Evolutionary conservation across 805 yeast species (phyloP).

Genomic region (Wickerhamiella sorbophila): DNA sequence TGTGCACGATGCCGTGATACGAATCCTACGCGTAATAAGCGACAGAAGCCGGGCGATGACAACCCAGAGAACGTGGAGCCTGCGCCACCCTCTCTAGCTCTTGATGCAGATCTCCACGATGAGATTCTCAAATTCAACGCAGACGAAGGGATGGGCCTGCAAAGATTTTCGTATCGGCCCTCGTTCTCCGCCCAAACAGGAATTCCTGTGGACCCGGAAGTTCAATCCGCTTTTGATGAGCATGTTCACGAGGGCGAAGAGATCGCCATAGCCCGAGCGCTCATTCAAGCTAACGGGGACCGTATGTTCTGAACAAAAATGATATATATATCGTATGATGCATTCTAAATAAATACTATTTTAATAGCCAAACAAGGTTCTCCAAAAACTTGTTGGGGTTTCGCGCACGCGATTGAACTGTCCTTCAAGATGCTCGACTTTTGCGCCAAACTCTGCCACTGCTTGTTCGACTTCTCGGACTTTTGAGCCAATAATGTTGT

Average conservation of each 20-base stretch:
- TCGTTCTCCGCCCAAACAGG: neutral
- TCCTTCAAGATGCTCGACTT: constrained; percentile 26
- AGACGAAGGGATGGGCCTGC: neutral
- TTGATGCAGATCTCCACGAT: neutral
- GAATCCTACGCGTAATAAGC: neutral
- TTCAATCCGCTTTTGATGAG: constrained; percentile 32
- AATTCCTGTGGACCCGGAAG: constrained; percentile 50
- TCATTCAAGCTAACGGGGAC: constrained; percentile 42
- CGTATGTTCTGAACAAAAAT: neutral
- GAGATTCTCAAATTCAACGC: constrained; percentile 1
- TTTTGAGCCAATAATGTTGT: constrained; percentile 42
- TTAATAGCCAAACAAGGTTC: neutral
- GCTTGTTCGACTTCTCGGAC: constrained; percentile 56
- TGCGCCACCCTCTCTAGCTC: neutral
- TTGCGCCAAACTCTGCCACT: constrained; percentile 31
- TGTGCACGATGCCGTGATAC: constrained; percentile 48
- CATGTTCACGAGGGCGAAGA: constrained; percentile 34
- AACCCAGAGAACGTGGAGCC: neutral
- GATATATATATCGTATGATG: neutral
- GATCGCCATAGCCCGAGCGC: constrained; percentile 51
- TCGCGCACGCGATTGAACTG: constrained; percentile 10
- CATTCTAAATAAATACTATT: neutral
- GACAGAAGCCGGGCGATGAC: neutral
- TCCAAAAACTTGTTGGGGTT: neutral
- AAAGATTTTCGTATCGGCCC: neutral